These are phyloP conservation scores for Chrysoporthe deuterocubensis DNA, from an alignment of 2,329 filamentous ascomycete genomes.

Conservation along the genomic window DNA sequence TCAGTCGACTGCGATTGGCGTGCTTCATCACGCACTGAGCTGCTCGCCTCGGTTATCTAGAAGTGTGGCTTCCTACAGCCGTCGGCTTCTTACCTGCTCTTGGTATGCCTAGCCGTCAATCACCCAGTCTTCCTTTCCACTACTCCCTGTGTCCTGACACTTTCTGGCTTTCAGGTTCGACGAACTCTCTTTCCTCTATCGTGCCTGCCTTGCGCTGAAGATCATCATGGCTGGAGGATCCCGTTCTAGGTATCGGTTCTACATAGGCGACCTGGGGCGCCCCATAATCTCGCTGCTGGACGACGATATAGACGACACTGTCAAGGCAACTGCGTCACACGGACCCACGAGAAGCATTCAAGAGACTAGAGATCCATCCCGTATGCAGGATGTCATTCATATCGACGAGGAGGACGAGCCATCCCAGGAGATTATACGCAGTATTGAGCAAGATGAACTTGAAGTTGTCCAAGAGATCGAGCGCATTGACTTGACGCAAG, in stretches of 20 bases:
- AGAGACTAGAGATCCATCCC: too few relatives aligned
- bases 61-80: too few relatives aligned
- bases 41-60: too few relatives aligned
- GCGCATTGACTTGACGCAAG: slow-evolving; percentile 9
- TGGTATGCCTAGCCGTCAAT: background rate
- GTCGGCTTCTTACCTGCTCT: background rate
- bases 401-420: background rate
- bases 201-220: background rate
- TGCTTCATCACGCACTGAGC: too few relatives aligned
- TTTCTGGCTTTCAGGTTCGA: background rate
- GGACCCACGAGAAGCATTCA: too few relatives aligned
- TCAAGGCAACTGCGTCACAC: too few relatives aligned
- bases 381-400: background rate
- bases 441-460: background rate
- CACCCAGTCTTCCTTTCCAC: too few relatives aligned
- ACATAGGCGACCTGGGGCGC: background rate
- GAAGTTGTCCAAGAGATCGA: background rate
- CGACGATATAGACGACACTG: background rate
- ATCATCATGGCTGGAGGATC: background rate
- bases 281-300: background rate
- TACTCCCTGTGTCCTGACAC: background rate
- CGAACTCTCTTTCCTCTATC: background rate
- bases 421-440: background rate
- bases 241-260: background rate
- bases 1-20: too few relatives aligned